Evolutionary conservation across 2,329 filamentous ascomycete genomes (phyloP).

Genomic region (Diaporthe capsici): DNA sequence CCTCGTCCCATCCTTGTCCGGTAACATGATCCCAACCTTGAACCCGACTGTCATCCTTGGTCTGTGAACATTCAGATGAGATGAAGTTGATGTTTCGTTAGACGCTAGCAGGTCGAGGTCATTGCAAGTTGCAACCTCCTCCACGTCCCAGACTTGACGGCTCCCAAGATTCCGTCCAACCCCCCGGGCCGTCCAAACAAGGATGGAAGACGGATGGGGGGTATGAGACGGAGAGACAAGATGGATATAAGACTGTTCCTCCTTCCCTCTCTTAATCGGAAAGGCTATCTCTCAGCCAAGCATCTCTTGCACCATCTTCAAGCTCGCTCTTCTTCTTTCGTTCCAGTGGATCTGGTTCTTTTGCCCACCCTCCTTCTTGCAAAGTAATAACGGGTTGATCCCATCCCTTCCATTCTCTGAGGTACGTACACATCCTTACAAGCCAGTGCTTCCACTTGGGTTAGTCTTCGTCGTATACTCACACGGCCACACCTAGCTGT

Average conservation of each 20-base stretch:
- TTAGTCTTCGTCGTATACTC: neutral
- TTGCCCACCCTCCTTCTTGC: slow-evolving; percentile 11
- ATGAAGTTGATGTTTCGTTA: slow-evolving; percentile 23
- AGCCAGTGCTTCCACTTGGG: neutral
- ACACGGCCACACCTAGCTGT: slow-evolving; percentile 31
- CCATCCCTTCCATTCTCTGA: slow-evolving; percentile 30
- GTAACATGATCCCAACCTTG: slow-evolving; percentile 6
- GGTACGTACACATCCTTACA: neutral
- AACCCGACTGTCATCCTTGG: slow-evolving; percentile 31
- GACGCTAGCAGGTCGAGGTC: slow-evolving; percentile 15
- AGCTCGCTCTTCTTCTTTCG: slow-evolving; percentile 13
- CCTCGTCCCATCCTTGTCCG: slow-evolving; percentile 22
- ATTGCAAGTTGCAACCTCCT: slow-evolving; percentile 26
- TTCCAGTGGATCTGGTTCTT: slow-evolving; percentile 40
- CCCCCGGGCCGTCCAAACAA: slow-evolving; percentile 32
- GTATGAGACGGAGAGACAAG: slow-evolving; percentile 30
- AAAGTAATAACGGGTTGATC: slow-evolving; percentile 37
- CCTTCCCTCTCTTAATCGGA: neutral
- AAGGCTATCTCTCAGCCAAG: neutral
- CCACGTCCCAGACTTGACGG: neutral
- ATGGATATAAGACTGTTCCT: slow-evolving; percentile 35
- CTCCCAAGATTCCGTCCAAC: slow-evolving; percentile 15
- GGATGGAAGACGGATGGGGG: slow-evolving; percentile 22
- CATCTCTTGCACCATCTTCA: slow-evolving; percentile 4
- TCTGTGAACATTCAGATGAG: slow-evolving; percentile 27